phyloP scores from a whole-genome alignment of 169 alveolate species.

The Plasmodium coatneyi region DNA sequence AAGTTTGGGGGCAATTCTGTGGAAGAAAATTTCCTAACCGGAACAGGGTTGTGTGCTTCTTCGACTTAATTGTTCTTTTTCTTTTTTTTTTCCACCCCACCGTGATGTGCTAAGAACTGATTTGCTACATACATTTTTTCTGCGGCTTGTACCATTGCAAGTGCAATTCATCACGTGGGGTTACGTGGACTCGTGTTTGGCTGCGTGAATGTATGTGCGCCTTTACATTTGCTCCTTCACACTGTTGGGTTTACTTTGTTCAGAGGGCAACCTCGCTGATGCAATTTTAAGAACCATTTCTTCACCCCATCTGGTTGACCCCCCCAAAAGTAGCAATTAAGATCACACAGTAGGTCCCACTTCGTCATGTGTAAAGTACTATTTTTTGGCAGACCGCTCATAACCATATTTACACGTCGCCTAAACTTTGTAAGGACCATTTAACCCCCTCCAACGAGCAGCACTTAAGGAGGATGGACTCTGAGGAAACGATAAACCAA shows the following conservation, averaged over 20 bases:
- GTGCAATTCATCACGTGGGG: background rate
- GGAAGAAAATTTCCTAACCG: background rate
- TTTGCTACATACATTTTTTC: background rate
- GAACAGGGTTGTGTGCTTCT: background rate
- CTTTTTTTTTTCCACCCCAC: background rate
- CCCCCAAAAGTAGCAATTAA: background rate
- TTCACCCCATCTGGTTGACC: background rate
- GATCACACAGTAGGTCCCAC: background rate
- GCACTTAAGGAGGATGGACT: conserved; percentile 33
- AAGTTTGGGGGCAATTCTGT: background rate
- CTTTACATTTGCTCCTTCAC: background rate
- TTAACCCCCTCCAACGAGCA: background rate
- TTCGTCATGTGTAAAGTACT: background rate
- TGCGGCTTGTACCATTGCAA: background rate
- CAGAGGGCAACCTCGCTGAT: background rate
- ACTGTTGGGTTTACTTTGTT: background rate
- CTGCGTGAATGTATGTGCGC: background rate
- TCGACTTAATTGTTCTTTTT: background rate
- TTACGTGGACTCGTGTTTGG: background rate
- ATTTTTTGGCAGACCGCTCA: background rate
- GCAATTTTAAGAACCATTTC: background rate
- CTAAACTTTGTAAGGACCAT: background rate
- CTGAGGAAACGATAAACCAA: conserved; percentile 69
- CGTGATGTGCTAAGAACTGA: background rate
- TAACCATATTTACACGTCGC: background rate